Percentiles rank a stretch among this genome's conserved stretches.
Conservation (phyloP, 306 rosid genomes). For the Vigna radiata region DNA sequence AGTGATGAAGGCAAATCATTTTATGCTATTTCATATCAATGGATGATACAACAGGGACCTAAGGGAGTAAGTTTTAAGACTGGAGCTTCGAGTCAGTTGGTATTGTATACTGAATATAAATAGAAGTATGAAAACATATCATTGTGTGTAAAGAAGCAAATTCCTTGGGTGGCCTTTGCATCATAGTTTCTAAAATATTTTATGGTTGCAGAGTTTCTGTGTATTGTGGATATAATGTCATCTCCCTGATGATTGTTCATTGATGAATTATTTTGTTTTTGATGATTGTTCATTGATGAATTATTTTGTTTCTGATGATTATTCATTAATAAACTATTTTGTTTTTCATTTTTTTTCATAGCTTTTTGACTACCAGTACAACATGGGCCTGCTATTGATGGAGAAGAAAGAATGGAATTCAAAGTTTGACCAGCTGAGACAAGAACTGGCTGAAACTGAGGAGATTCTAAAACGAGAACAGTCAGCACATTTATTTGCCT, state of each 20-base stretch:
- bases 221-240: conserved; percentile 28
- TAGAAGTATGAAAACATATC: neutral
- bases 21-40: conserved; percentile 16
- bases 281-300: conserved; percentile 30
- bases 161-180: neutral
- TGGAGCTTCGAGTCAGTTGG: conserved; percentile 9
- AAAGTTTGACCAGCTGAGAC: conserved; percentile 62
- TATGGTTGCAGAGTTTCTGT: neutral
- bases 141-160: conserved; percentile 1
- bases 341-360: conserved; percentile 48
- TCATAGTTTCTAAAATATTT: conserved; percentile 5
- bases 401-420: conserved; percentile 83
- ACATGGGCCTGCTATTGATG: conserved; percentile 87
- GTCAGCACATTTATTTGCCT: conserved; percentile 73
- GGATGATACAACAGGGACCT: neutral
- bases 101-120: neutral
- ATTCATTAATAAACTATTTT: conserved; percentile 24
- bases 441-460: conserved; percentile 70
- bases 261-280: conserved; percentile 32
- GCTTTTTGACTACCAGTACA: conserved; percentile 92
- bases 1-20: conserved; percentile 1
- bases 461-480: conserved; percentile 89
- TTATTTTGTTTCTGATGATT: conserved; percentile 32
- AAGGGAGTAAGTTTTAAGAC: neutral
- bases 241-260: conserved; percentile 1